A percentile compares a stretch with the other conserved stretches of the same genome.
phyloP scores from a whole-genome alignment of 805 yeast species.

The Cyberlindnera mycetangii region DNA sequence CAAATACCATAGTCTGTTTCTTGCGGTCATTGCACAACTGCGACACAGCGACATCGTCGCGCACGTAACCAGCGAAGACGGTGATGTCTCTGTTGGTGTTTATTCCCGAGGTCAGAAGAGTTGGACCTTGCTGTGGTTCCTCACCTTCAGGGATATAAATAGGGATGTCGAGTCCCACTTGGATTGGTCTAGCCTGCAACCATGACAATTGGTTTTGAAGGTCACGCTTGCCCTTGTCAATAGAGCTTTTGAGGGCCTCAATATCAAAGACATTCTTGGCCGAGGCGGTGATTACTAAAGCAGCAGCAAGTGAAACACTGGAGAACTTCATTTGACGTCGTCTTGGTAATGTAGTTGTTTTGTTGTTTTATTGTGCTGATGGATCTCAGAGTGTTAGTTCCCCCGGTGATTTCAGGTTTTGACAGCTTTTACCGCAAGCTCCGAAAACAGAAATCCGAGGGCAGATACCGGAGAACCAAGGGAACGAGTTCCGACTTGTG shows the following conservation, averaged over 20 bases:
- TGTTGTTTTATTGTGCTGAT: background rate
- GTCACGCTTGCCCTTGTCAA: slow-evolving; percentile 1
- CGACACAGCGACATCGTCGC: slow-evolving; percentile 55
- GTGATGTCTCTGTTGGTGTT: slow-evolving; percentile 41
- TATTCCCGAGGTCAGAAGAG: slow-evolving; percentile 30
- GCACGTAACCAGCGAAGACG: slow-evolving; percentile 66
- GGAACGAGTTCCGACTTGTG: background rate
- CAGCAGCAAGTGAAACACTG: background rate
- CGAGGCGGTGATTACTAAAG: background rate
- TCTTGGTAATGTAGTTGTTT: background rate
- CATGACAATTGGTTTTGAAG: slow-evolving; percentile 15
- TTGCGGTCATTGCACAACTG: slow-evolving; percentile 44
- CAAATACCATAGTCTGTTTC: slow-evolving; percentile 51
- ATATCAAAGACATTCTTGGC: slow-evolving; percentile 15
- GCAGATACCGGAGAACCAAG: too few species aligned
- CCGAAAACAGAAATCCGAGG: background rate
- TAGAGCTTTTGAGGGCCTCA: slow-evolving; percentile 4
- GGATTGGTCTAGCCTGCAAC: slow-evolving; percentile 18
- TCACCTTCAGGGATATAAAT: slow-evolving; percentile 27
- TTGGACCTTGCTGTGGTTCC: slow-evolving; percentile 29
- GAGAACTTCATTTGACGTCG: slow-evolving; percentile 12
- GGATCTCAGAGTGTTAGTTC: background rate
- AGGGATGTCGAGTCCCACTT: background rate
- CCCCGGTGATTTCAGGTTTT: background rate
- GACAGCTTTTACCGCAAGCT: background rate